Evolutionary conservation across 2,329 filamentous ascomycete genomes (phyloP), one percentile per base, ranked within the genome.

Genomic region (Pseudohalonectria lignicola): DNA sequence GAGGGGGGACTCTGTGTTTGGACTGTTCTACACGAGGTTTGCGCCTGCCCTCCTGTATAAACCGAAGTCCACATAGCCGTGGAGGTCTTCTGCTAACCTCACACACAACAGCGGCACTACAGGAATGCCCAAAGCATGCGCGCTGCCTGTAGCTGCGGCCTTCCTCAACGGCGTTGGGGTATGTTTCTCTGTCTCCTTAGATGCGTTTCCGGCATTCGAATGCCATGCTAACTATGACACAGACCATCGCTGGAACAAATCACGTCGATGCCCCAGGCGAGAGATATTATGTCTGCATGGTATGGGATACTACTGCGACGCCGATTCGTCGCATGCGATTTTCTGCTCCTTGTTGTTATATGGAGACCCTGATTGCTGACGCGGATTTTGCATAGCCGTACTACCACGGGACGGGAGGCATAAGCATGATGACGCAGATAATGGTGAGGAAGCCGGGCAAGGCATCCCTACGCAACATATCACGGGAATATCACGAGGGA

Each of bases 241-340:
- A 26, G 23, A 8, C 23, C 23, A 7, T 8, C 7, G 7, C 8
- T 26, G 23, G 23, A 26, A 26, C 23, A 26, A 26, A 26, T 12
- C 37, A 43, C 16, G 51, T 57, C 39, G 36, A 49, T 18, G 41
- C 50, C 40, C 43, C 62, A 44, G 45, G 53, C 34, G 77, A 85
- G 52, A 63, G 78, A 19, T 86, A 78, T 71, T 87, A 86, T 51
- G 72, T 77, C 51, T 83, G 79, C 55, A 87, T 87, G 82, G 23
- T 26, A 12, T 8, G 23, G 7, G 23, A 7, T 26, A 12, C 23
- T 26, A 8, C 23, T 12, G 23, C n/a, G n/a, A n/a, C n/a, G n/a
- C n/a, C n/a, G n/a, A n/a, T n/a, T n/a, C n/a, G n/a, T n/a, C n/a
- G n/a, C n/a, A n/a, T n/a, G n/a, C n/a, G n/a, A n/a, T n/a, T n/a